These are phyloP conservation scores for Rhododendron ferrugineum DNA, from an alignment of 148 eudicot genomes.

Conservation along the genomic window DNA sequence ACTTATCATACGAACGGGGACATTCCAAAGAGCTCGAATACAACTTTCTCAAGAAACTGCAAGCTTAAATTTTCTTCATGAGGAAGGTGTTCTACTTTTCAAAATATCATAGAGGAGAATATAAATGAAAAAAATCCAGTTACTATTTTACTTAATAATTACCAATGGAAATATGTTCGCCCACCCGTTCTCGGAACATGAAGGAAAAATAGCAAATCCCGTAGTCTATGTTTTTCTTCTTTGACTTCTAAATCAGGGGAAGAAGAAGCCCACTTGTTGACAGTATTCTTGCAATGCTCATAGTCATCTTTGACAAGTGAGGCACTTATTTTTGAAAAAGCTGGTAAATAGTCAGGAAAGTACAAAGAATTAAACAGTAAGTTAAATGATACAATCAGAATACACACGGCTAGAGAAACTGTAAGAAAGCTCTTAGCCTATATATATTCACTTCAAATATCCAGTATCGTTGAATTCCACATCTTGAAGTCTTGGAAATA, in stretches of 20 bases:
- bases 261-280: conserved; percentile 69
- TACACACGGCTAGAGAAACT: not conserved
- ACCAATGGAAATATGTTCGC: conserved; percentile 83
- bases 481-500: not conserved
- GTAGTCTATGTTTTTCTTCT: conserved; percentile 61
- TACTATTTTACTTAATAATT: not conserved
- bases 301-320: conserved; percentile 38
- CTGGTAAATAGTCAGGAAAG: conserved; percentile 13
- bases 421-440: not conserved
- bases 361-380: not conserved
- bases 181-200: conserved; percentile 97
- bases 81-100: not conserved
- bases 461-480: not conserved
- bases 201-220: conserved; percentile 77
- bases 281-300: conserved; percentile 49
- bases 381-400: not conserved
- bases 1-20: conserved; percentile 89
- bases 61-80: not conserved
- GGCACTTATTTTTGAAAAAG: conserved; percentile 19
- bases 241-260: conserved; percentile 45
- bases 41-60: conserved; percentile 84
- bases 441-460: not conserved
- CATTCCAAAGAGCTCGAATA: conserved; percentile 66
- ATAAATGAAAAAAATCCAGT: not conserved
- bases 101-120: not conserved